Conservation (phyloP, 2,329 filamentous ascomycete genomes). For the Aspergillus fumigatus region DNA sequence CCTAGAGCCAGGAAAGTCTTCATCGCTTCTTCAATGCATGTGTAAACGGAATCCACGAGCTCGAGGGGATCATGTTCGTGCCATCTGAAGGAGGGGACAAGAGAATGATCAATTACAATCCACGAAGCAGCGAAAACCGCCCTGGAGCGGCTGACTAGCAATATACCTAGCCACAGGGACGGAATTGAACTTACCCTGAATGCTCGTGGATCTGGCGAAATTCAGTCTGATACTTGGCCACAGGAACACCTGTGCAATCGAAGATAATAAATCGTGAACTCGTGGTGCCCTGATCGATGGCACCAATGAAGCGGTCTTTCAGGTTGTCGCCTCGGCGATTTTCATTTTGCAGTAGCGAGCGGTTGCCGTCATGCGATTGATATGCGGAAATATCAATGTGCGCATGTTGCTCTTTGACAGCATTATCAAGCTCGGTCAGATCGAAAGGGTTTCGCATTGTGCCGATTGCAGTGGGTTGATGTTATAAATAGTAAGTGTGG, state of each 20-base stretch:
- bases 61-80: conserved; percentile 83
- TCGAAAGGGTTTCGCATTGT: conserved; percentile 31
- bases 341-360: conserved; percentile 34
- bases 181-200: conserved; percentile 64
- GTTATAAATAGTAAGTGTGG: not conserved
- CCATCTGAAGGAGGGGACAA: conserved; percentile 54
- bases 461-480: conserved; percentile 4
- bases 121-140: not conserved
- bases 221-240: conserved; percentile 81
- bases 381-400: conserved; percentile 24
- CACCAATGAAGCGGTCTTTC: conserved; percentile 63
- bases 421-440: conserved; percentile 22
- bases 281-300: conserved; percentile 88
- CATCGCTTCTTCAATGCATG: conserved; percentile 73
- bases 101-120: conserved; percentile 3
- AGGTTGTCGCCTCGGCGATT: conserved; percentile 26
- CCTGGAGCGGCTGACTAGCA: not conserved
- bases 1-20: conserved; percentile 67
- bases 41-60: conserved; percentile 68
- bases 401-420: conserved; percentile 15
- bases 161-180: not conserved
- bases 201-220: conserved; percentile 80
- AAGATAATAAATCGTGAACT: conserved; percentile 89
- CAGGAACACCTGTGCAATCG: conserved; percentile 69
- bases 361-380: conserved; percentile 30